Conservation (phyloP, 371 early-diverging fungal genomes). For the Choanephora cucurbitarum region DNA sequence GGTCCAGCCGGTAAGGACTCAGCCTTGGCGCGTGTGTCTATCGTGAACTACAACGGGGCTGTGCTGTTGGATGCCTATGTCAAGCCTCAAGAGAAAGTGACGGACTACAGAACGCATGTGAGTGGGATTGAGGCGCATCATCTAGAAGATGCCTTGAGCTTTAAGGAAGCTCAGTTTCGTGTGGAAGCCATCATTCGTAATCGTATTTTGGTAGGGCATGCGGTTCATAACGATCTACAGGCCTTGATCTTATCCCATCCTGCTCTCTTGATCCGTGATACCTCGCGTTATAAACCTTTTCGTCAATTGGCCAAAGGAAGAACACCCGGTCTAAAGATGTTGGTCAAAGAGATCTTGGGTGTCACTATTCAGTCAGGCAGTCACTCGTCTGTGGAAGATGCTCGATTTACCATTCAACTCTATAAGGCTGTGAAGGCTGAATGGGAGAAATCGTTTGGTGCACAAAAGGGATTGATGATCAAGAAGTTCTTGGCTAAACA, state of each 20-base stretch:
- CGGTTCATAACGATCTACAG: conserved; percentile 83
- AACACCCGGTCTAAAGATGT: conserved; percentile 72
- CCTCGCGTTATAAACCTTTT: conserved; percentile 77
- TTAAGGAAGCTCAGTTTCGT: conserved; percentile 74
- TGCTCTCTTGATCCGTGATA: conserved; percentile 78
- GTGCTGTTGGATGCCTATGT: conserved; percentile 87
- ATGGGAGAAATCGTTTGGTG: conserved; percentile 75
- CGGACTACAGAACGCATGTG: conserved; percentile 91
- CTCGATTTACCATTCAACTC: conserved; percentile 85
- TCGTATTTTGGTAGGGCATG: conserved; percentile 90
- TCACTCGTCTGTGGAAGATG: conserved; percentile 94
- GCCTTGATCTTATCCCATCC: conserved; percentile 84
- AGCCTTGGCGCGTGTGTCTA: conserved; percentile 85
- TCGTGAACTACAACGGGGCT: conserved; percentile 94
- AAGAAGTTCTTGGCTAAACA: conserved; percentile 24
- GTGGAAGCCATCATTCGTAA: conserved; percentile 82
- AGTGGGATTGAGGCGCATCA: conserved; percentile 91
- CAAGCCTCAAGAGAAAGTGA: conserved; percentile 77
- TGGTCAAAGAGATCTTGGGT: conserved; percentile 76
- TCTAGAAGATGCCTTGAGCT: conserved; percentile 66
- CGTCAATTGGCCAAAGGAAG: conserved; percentile 64
- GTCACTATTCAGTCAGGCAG: conserved; percentile 84
- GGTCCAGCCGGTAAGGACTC: conserved; percentile 81
- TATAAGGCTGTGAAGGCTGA: conserved; percentile 78
- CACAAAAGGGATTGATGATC: conserved; percentile 25